Conservation (phyloP, 78 protist species). For the Blattamonas nauphoetae region DNA sequence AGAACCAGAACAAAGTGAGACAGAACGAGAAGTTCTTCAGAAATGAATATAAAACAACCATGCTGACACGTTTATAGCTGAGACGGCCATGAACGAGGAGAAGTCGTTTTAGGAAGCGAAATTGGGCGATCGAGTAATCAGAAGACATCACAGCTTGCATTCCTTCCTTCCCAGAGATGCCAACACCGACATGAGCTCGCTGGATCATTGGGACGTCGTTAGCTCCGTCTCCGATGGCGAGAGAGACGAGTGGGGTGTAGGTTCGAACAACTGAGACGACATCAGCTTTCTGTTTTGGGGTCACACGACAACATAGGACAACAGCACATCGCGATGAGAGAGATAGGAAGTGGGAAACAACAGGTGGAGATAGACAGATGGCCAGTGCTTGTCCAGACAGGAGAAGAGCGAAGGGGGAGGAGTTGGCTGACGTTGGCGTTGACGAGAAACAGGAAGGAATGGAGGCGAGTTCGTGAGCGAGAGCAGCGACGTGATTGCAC, state of each 20-base stretch:
- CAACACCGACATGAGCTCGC: conserved; percentile 76
- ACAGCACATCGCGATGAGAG: conserved; percentile 41
- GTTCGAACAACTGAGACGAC: conserved; percentile 28
- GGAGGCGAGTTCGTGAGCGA: no score
- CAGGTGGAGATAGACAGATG: not conserved
- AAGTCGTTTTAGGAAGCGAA: conserved; percentile 52
- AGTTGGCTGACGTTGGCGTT: no score
- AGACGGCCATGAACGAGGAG: conserved; percentile 61
- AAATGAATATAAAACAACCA: conserved; percentile 41
- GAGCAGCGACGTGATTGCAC: no score
- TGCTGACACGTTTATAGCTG: conserved; percentile 31
- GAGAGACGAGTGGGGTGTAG: not conserved
- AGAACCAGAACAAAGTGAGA: conserved; percentile 6
- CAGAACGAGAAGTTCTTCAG: conserved; percentile 48
- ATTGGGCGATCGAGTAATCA: conserved; percentile 78
- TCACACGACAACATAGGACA: conserved; percentile 75
- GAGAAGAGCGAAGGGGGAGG: conserved; percentile 44
- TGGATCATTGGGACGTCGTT: conserved; percentile 74
- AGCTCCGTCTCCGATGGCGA: conserved; percentile 76
- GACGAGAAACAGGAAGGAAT: no score
- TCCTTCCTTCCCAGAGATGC: conserved; percentile 78
- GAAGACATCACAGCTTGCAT: conserved; percentile 48
- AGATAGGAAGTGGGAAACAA: conserved; percentile 4
- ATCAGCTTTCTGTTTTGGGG: conserved; percentile 74
- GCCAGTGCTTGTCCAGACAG: conserved; percentile 47